phyloP scores from a whole-genome alignment of 139 green algal genomes.

The Gonium pectorale region DNA sequence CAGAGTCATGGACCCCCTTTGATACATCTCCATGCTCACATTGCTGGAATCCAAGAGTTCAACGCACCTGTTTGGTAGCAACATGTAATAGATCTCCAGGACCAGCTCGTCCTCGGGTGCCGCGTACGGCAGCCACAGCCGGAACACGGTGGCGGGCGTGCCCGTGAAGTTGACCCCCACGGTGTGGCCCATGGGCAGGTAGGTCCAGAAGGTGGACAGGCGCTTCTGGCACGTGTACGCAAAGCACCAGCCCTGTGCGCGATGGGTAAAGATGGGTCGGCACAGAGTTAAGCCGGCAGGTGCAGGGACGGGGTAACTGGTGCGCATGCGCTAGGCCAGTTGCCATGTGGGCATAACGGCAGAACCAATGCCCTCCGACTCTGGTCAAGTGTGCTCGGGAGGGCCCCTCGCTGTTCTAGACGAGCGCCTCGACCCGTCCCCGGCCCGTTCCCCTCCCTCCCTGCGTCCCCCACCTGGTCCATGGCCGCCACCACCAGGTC shows the following conservation, averaged over 20 bases:
- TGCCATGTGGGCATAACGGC: no score
- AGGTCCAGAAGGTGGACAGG: constrained; percentile 63
- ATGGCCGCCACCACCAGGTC: constrained; percentile 34
- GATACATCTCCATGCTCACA: not conserved
- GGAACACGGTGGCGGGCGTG: constrained; percentile 43
- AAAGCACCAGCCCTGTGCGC: constrained; percentile 69
- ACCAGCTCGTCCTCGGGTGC: constrained; percentile 45
- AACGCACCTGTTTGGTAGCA: constrained; percentile 20
- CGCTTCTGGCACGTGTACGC: constrained; percentile 57
- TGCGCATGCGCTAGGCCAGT: constrained; percentile 43
- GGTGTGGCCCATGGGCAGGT: constrained; percentile 46
- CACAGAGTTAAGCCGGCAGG: not conserved
- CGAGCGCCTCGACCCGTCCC: not conserved
- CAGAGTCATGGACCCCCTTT: not conserved
- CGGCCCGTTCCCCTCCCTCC: not conserved
- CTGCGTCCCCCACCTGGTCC: constrained; percentile 19
- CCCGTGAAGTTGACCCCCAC: constrained; percentile 55
- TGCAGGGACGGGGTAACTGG: no score
- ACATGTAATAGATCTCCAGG: constrained; percentile 49
- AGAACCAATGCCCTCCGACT: no score
- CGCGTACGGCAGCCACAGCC: constrained; percentile 57
- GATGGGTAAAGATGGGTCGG: not conserved
- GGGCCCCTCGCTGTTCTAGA: not conserved
- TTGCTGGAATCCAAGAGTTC: constrained; percentile 38
- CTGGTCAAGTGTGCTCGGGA: not conserved